These are phyloP conservation scores for Penicillium crystallinum DNA, from an alignment of 495 filamentous ascomycete genomes.

Conservation along the genomic window DNA sequence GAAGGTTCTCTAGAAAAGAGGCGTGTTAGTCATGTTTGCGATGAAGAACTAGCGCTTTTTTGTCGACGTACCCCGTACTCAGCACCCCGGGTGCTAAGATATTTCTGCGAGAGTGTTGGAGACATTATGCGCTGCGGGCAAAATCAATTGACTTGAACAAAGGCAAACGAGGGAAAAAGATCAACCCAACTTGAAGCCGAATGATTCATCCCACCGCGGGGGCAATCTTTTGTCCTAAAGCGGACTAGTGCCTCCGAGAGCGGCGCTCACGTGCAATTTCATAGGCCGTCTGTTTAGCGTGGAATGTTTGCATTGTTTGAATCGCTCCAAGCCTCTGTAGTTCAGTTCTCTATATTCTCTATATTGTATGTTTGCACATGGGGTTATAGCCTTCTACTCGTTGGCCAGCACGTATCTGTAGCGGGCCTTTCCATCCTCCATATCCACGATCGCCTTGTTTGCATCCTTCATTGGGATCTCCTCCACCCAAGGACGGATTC, in stretches of 20 bases:
- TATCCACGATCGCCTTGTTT: constrained; percentile 65
- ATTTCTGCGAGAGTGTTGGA: constrained; percentile 57
- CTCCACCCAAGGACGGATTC: constrained; percentile 67
- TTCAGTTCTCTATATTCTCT: background rate
- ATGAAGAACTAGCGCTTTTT: too few species aligned
- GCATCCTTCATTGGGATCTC: constrained; percentile 68
- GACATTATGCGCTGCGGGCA: constrained; percentile 4
- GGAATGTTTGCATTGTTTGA: too few species aligned
- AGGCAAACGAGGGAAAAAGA: too few species aligned
- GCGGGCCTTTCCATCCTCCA: constrained; percentile 64
- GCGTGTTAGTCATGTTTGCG: too few species aligned
- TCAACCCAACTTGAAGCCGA: background rate
- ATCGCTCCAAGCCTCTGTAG: background rate
- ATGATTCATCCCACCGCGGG: constrained; percentile 13
- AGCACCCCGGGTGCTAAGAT: constrained; percentile 74
- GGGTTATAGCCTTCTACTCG: constrained; percentile 16
- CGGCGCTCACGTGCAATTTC: constrained; percentile 21
- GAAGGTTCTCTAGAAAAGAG: constrained; percentile 50
- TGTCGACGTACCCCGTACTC: constrained; percentile 62
- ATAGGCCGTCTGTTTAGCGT: background rate
- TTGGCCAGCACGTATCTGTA: constrained; percentile 76
- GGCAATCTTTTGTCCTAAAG: background rate
- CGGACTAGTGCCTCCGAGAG: constrained; percentile 28
- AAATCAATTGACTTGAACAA: background rate
- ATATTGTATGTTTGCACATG: background rate